Evolutionary conservation across 805 yeast species (phyloP).

Genomic region (Saccharomycopsis microspora): DNA sequence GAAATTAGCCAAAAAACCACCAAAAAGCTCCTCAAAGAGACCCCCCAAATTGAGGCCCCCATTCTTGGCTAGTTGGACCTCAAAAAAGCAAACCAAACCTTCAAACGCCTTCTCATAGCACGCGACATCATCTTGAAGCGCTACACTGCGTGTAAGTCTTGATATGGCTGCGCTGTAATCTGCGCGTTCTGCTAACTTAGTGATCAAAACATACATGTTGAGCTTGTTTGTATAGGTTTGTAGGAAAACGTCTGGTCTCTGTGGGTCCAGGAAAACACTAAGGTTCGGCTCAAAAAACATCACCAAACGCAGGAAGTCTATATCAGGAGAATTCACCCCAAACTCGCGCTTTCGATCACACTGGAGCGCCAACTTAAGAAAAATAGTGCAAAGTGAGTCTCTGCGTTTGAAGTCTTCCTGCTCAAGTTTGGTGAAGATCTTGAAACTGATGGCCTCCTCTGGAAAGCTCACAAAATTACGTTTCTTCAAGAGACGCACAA

Average conservation of each 20-base stretch:
- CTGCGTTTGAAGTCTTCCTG: neutral
- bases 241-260: slow-evolving; percentile 11
- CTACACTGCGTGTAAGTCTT: slow-evolving; percentile 4
- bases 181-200: neutral
- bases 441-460: slow-evolving; percentile 5
- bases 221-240: slow-evolving; percentile 15
- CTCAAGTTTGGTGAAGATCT: slow-evolving; percentile 3
- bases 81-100: slow-evolving; percentile 2
- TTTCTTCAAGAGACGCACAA: slow-evolving; percentile 12
- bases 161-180: slow-evolving; percentile 5
- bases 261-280: slow-evolving; percentile 8
- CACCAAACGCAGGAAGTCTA: slow-evolving; percentile 5
- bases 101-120: slow-evolving; percentile 14
- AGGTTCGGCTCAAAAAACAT: slow-evolving; percentile 15
- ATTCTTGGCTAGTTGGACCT: no score
- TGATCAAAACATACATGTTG: slow-evolving; percentile 11
- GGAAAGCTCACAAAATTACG: slow-evolving; percentile 14
- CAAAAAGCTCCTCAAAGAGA: no score
- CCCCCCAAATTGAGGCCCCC: no score
- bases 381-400: slow-evolving; percentile 10
- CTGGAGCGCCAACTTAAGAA: slow-evolving; percentile 11
- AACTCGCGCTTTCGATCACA: neutral
- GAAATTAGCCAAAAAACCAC: no score
- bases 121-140: slow-evolving; percentile 7
- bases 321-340: neutral